A percentile compares a stretch with the other conserved stretches of the same genome.
Evolutionary conservation across 2,329 filamentous ascomycete species (phyloP).

Genomic region (Monilinia fructigena): DNA sequence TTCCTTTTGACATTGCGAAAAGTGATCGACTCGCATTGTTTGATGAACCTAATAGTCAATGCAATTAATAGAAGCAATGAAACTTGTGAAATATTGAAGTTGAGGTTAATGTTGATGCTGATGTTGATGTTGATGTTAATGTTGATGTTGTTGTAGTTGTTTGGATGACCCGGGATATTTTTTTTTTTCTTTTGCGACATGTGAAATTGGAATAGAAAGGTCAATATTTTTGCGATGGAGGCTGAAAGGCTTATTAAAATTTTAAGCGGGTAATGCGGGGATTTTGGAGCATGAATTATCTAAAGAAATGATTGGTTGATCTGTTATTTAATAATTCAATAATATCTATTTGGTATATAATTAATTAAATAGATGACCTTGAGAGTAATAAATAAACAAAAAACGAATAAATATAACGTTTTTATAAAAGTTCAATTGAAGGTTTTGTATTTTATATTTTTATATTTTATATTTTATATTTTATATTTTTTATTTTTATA

Average conservation of each 20-base stretch:
- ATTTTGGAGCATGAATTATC: neutral
- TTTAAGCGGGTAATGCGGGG: constrained; percentile 20
- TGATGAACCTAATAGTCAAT: neutral
- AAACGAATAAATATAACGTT: too few species aligned
- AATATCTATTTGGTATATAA: too few species aligned
- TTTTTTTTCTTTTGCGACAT: neutral
- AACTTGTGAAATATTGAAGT: constrained; percentile 12
- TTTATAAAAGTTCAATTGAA: too few species aligned
- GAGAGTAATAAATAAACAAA: too few species aligned
- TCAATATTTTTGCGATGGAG: constrained; percentile 6
- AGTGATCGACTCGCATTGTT: constrained; percentile 16
- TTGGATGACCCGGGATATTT: too few species aligned
- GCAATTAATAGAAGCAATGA: neutral
- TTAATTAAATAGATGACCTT: too few species aligned
- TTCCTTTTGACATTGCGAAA: constrained; percentile 18
- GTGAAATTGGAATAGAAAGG: too few species aligned
- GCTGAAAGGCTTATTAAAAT: neutral
- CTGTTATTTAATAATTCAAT: too few species aligned
- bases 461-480: too few species aligned
- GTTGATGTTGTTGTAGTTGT: too few species aligned
- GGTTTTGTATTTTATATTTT: too few species aligned
- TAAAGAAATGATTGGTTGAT: neutral
- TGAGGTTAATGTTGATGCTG: neutral
- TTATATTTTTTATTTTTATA: too few species aligned
- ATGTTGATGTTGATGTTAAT: constrained; percentile 7